phyloP scores from a whole-genome alignment of 768 basidiomycete genomes.

The Macrolepiota dolichaula region DNA sequence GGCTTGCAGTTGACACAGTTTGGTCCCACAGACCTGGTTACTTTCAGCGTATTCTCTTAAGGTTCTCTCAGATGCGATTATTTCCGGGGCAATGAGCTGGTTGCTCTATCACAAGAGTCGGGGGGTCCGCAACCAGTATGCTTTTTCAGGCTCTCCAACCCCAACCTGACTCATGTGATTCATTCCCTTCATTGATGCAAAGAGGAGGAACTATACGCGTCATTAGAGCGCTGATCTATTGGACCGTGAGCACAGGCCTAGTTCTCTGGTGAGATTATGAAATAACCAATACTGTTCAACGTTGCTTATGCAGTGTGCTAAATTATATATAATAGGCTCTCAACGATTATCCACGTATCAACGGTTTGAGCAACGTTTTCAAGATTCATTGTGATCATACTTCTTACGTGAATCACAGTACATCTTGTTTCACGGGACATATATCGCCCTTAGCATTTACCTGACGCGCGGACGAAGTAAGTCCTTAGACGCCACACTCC shows the following conservation, averaged over 20 bases:
- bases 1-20: too few relatives aligned
- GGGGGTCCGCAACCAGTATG: neutral
- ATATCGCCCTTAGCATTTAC: neutral
- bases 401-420: neutral
- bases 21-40: neutral
- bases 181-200: neutral
- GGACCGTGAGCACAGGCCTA: neutral
- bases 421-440: neutral
- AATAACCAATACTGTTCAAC: neutral
- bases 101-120: slow-evolving; percentile 1
- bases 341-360: neutral
- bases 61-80: slow-evolving; percentile 2
- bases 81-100: slow-evolving; percentile 3
- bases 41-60: neutral
- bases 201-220: neutral
- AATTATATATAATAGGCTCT: neutral
- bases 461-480: neutral
- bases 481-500: neutral
- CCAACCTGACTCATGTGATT: neutral
- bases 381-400: neutral
- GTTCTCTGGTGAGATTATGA: neutral
- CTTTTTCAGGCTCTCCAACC: neutral
- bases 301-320: neutral
- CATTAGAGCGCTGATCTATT: neutral
- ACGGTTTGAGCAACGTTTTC: neutral